A percentile compares a stretch with the other conserved stretches of the same genome.
Evolutionary conservation across 345 rosid species (phyloP).

Genomic region (Mallotus nudiflorus): DNA sequence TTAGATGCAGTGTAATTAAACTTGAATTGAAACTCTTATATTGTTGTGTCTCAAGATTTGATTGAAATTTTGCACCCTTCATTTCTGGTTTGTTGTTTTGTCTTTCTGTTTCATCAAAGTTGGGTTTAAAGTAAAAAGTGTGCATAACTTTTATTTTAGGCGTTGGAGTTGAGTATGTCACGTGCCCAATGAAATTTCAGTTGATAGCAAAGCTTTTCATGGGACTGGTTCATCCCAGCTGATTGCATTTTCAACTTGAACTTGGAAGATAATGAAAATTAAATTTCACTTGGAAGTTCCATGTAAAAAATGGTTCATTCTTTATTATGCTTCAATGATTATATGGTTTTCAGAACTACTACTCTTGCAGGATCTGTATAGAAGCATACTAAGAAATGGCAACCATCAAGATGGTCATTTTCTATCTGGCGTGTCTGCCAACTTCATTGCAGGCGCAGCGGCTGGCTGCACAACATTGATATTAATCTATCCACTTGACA

Average conservation of each 20-base stretch:
- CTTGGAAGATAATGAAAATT: not conserved
- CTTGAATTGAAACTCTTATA: not conserved
- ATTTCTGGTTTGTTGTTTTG: not conserved
- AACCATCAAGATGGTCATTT: slow-evolving; percentile 45
- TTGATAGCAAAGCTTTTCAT: not conserved
- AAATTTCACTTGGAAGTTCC: not conserved
- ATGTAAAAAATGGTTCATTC: no score
- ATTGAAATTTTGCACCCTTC: not conserved
- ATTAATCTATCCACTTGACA: slow-evolving; percentile 88
- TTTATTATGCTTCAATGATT: not conserved
- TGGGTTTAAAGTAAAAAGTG: not conserved
- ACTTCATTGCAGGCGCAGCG: slow-evolving; percentile 86
- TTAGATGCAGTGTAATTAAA: not conserved
- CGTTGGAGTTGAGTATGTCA: not conserved
- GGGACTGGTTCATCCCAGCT: not conserved
- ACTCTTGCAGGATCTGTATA: slow-evolving; percentile 67
- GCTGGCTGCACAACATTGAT: slow-evolving; percentile 85
- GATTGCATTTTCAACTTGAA: not conserved
- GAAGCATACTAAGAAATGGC: slow-evolving; percentile 61
- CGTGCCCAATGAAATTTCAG: not conserved
- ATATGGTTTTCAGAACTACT: slow-evolving; percentile 2
- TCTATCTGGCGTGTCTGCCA: slow-evolving; percentile 72
- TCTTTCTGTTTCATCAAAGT: not conserved
- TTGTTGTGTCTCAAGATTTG: not conserved
- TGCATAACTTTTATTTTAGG: not conserved